These are phyloP conservation scores for Candida peoriensis DNA, from an alignment of 805 yeast genomes.

Conservation along the genomic window DNA sequence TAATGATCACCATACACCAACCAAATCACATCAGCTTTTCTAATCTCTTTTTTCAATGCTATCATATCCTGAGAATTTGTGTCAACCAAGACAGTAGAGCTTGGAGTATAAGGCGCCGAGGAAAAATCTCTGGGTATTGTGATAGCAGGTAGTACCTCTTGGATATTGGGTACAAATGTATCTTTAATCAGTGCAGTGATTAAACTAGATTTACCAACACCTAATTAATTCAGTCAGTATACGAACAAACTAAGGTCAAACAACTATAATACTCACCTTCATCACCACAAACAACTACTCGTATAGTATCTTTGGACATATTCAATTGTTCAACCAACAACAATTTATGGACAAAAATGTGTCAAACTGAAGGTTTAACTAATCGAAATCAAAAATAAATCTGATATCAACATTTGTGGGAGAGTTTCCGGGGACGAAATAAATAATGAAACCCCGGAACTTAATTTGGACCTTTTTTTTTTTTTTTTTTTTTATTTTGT, in stretches of 20 bases:
- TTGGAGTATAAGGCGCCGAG: slow-evolving; percentile 52
- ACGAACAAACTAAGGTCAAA: no score
- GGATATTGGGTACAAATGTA: slow-evolving; percentile 69
- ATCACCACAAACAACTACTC: slow-evolving; percentile 93
- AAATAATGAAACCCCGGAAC: no score
- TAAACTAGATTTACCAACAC: slow-evolving; percentile 77
- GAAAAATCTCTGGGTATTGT: slow-evolving; percentile 74
- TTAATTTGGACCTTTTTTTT: no score
- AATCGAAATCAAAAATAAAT: no score
- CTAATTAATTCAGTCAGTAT: slow-evolving; percentile 14
- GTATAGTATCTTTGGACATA: slow-evolving; percentile 47
- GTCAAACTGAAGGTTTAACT: no score
- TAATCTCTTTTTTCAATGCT: slow-evolving; percentile 62
- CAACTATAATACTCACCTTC: slow-evolving; percentile 41
- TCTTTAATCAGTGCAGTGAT: slow-evolving; percentile 81
- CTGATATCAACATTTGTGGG: no score
- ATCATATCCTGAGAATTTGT: slow-evolving; percentile 65
- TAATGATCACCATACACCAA: slow-evolving; percentile 92
- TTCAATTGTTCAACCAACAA: no score
- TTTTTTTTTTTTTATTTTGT: no score
- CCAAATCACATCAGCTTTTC: slow-evolving; percentile 89
- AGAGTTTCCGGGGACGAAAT: no score
- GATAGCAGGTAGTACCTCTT: slow-evolving; percentile 76
- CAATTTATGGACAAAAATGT: no score
- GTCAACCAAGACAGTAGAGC: slow-evolving; percentile 71